Percentiles rank a stretch among this genome's conserved stretches.
Conservation (phyloP, 495 filamentous ascomycete genomes). For the Aspergillus biplanus region DNA sequence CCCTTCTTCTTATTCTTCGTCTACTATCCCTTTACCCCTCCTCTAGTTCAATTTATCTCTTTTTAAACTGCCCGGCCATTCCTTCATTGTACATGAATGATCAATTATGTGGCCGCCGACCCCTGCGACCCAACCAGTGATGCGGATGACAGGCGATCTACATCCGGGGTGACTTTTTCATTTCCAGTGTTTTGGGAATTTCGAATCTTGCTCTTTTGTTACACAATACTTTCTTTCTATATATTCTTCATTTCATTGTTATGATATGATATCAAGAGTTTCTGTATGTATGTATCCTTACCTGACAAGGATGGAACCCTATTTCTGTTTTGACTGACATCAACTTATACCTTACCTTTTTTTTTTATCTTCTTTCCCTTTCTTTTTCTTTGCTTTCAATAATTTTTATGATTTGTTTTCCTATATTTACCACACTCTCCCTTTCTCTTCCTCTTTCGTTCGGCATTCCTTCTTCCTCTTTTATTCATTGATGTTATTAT, state of each 20-base stretch:
- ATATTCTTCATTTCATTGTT: constrained; percentile 25
- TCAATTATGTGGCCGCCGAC: constrained; percentile 6
- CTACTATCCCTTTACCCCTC: constrained; percentile 11
- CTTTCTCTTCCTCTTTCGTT: constrained; percentile 26
- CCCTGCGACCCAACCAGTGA: constrained; percentile 20
- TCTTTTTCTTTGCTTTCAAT: constrained; percentile 19
- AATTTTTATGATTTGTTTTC: constrained; percentile 23
- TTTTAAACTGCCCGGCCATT: neutral
- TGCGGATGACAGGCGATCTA: constrained; percentile 30
- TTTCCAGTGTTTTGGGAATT: constrained; percentile 18
- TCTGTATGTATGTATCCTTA: constrained; percentile 26
- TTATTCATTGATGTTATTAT: constrained; percentile 14
- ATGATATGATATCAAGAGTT: constrained; percentile 28
- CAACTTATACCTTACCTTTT: constrained; percentile 26
- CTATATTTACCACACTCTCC: constrained; percentile 20
- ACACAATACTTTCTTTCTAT: constrained; percentile 22
- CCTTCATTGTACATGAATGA: neutral
- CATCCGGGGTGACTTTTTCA: constrained; percentile 25
- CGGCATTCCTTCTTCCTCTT: constrained; percentile 9
- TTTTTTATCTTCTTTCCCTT: constrained; percentile 22
- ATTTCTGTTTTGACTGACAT: constrained; percentile 28
- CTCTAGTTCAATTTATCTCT: constrained; percentile 1
- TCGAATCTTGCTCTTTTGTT: constrained; percentile 23
- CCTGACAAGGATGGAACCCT: constrained; percentile 31
- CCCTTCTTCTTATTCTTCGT: constrained; percentile 19